Evolutionary conservation across 2,329 filamentous ascomycete genomes (phyloP).

Genomic region (Apiospora sp.): DNA sequence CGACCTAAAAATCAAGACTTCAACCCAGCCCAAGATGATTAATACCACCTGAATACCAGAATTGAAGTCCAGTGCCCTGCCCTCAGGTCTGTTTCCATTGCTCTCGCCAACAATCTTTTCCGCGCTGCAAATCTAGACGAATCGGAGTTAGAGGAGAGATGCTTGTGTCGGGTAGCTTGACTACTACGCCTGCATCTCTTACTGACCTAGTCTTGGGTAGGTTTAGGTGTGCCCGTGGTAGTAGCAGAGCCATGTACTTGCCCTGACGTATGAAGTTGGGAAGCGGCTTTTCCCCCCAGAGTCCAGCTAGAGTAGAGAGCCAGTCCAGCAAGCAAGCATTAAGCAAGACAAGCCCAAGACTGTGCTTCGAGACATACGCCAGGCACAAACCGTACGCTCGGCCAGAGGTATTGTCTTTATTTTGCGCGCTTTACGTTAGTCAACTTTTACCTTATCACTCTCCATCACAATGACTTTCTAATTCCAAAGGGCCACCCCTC

Average conservation of each 20-base stretch:
- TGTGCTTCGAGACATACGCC: slow-evolving; percentile 16
- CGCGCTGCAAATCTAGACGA: not conserved
- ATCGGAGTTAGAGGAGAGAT: not conserved
- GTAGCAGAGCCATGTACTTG: not conserved
- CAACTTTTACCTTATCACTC: slow-evolving; percentile 8
- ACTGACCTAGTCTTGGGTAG: slow-evolving; percentile 14
- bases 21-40: not conserved
- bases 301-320: not conserved
- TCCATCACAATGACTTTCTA: slow-evolving; percentile 21
- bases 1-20: slow-evolving; percentile 12
- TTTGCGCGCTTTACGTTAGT: slow-evolving; percentile 21
- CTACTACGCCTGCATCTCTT: not conserved
- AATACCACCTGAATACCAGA: not conserved
- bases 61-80: not conserved
- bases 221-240: slow-evolving; percentile 10
- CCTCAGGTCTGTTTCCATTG: not conserved
- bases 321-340: not conserved
- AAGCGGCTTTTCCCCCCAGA: slow-evolving; percentile 15
- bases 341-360: slow-evolving; percentile 17
- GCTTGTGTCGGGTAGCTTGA: not conserved
- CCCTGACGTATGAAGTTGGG: slow-evolving; percentile 16
- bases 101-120: not conserved
- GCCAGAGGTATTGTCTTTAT: slow-evolving; percentile 21
- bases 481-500: slow-evolving; percentile 1
- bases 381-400: slow-evolving; percentile 21